Evolutionary conservation across 139 green algal genomes (phyloP), one percentile per base, ranked within the genome.

Genomic region (Picochlorum sp.): DNA sequence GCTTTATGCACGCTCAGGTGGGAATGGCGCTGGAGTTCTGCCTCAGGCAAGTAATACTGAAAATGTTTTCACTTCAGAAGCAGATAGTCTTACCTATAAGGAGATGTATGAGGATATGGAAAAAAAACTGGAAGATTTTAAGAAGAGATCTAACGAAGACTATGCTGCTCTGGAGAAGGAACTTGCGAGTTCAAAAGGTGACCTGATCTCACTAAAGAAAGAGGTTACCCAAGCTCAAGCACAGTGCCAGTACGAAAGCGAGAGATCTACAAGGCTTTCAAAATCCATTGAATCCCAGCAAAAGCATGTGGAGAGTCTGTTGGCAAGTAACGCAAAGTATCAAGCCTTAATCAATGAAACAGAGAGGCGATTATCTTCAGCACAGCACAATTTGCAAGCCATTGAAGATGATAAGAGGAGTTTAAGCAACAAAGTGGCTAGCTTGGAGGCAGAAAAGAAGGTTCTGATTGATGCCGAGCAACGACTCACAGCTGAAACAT

Each of bases 161-260:
- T 51, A 71, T 30, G 61, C 51, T 28, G 58, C 64, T 61, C 61
- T 74, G 18, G 15, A 37, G 44, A 47, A 71, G 26, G 72, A 79
- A 23, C 56, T 73, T 49, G 59, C 60, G 45, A 41, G 44, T 9
- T 59, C 49, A 32, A 57, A 59, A 16, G 51, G 63, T 7, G 75
- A 80, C 14, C 62, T 71, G 6, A 28, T 50, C 8, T 14, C 30
- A 11, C 57, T 57, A 11, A 68, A 64, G 30, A 61, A 26, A 23
- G 76, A 80, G 47, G 64, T 74, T 6, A 61, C 68, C 11, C 64
- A 68, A 7, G 44, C 50, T 15, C 50, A 52, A 4, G 68, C 73
- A 2, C 69, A 82, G 18, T 59, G 63, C 23, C 68, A 74, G 16
- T 82, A 75, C 56, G 76, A 82, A 71, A 67, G 68, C 0, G 72